Conservation (phyloP, 2,329 filamentous ascomycete genomes). For the Colletotrichum sp. region DNA sequence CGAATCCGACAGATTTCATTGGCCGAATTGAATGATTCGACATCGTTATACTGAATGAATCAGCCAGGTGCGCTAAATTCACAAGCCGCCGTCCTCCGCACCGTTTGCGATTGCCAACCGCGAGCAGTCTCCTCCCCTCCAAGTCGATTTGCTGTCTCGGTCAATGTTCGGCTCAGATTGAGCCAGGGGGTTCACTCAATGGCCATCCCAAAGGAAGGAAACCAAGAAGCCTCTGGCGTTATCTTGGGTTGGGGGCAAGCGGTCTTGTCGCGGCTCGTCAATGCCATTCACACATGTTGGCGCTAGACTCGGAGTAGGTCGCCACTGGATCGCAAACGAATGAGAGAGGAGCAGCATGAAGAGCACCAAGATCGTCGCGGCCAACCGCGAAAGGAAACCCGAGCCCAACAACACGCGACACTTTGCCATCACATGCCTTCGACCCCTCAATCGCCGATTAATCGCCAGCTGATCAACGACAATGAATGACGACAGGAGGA, state of each 20-base stretch:
- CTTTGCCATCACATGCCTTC: not conserved
- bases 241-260: not conserved
- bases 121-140: not conserved
- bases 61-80: not conserved
- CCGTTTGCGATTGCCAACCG: not conserved
- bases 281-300: not conserved
- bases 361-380: not conserved
- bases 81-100: not conserved
- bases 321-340: not conserved
- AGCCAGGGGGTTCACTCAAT: not conserved
- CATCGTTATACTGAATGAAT: not conserved
- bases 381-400: not conserved
- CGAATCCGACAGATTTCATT: not conserved
- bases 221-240: not conserved
- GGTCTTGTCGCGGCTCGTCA: not conserved
- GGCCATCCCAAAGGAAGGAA: not conserved
- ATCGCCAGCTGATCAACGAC: not conserved
- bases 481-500: not conserved
- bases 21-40: not conserved
- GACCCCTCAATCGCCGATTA: not conserved
- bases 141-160: not conserved
- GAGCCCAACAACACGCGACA: not conserved
- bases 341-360: not conserved
- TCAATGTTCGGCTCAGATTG: not conserved
- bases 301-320: not conserved